Percentiles rank a stretch among this genome's conserved stretches.
Conservation (phyloP, 305 asterid species). For the Solanum hybrid region DNA sequence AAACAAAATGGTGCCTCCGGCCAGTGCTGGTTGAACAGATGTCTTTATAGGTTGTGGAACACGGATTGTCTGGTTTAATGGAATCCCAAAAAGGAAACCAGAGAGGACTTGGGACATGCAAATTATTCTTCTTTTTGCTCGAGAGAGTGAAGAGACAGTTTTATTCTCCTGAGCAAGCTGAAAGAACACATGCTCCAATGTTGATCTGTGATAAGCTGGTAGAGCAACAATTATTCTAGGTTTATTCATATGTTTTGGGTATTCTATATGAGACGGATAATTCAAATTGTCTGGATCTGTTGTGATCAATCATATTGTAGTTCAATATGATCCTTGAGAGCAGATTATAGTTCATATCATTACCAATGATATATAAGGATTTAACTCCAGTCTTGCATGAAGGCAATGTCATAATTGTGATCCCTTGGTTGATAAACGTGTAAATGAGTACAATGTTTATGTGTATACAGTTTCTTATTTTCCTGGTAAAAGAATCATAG, state of each 20-base stretch:
- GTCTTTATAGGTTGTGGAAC: background rate
- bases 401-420: background rate
- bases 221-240: background rate
- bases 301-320: background rate
- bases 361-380: background rate
- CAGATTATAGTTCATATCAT: background rate
- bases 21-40: background rate
- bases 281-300: background rate
- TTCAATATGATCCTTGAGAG: background rate
- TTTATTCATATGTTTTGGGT: background rate
- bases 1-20: background rate
- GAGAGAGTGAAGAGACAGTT: background rate
- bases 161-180: background rate
- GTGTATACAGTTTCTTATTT: background rate
- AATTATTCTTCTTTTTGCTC: background rate
- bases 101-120: background rate
- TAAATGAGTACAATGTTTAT: background rate
- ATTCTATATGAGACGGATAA: background rate
- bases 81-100: background rate
- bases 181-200: background rate
- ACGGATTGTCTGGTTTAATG: background rate
- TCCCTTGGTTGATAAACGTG: background rate
- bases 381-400: background rate
- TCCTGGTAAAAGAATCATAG: background rate
- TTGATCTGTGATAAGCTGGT: background rate